Conservation (phyloP, 2,329 filamentous ascomycete genomes). For the Zymoseptoria passerinii region DNA sequence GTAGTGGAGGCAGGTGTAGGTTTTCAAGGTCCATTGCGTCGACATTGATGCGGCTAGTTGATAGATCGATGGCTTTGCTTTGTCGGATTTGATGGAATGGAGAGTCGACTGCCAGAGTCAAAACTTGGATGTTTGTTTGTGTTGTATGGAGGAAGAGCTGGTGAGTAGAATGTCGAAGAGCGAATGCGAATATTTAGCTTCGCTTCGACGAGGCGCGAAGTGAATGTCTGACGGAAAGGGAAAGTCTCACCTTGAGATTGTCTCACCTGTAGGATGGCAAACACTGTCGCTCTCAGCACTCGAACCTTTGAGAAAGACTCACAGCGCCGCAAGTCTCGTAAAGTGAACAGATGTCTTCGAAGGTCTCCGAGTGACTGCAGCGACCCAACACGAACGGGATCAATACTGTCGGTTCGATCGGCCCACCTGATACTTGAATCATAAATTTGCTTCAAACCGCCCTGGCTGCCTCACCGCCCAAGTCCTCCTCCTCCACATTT, state of each 20-base stretch:
- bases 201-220: not conserved
- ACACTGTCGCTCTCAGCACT: not conserved
- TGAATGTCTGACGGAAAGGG: not conserved
- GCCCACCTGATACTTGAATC: too few relatives aligned
- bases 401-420: too few relatives aligned
- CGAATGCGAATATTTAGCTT: not conserved
- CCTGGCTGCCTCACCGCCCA: slow-evolving; percentile 53
- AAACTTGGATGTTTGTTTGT: not conserved
- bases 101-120: not conserved
- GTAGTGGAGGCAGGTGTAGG: not conserved
- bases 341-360: not conserved
- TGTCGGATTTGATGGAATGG: not conserved
- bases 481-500: slow-evolving; percentile 44
- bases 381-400: too few relatives aligned
- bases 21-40: not conserved
- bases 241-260: not conserved
- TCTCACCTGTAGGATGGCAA: not conserved
- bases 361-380: not conserved
- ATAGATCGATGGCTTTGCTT: not conserved
- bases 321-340: not conserved
- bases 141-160: not conserved
- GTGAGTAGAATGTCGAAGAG: not conserved
- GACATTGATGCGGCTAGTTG: not conserved
- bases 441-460: slow-evolving; percentile 30
- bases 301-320: not conserved